Conservation (phyloP, 1,284 basidiomycete species). For the Pseudozyma pruni region DNA sequence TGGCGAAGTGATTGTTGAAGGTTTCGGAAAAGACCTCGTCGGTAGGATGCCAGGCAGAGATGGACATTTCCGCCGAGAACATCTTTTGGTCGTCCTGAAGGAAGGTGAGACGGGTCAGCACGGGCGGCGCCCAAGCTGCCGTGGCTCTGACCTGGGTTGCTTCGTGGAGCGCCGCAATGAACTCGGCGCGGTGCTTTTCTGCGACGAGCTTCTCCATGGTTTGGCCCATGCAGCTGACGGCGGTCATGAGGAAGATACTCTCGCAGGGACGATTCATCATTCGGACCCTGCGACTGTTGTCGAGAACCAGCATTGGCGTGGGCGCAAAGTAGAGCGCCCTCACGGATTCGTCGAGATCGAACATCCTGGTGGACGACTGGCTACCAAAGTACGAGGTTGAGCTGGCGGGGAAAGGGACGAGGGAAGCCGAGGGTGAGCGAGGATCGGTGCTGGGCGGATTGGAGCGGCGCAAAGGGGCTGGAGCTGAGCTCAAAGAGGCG, state of each 20-base stretch:
- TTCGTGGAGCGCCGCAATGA: conserved; percentile 51
- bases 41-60: conserved; percentile 61
- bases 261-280: conserved; percentile 63
- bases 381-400: conserved; percentile 27
- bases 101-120: conserved; percentile 54
- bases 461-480: conserved; percentile 8
- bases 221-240: conserved; percentile 53
- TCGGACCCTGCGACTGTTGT: conserved; percentile 53
- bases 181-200: conserved; percentile 20
- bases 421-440: conserved; percentile 18
- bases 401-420: conserved; percentile 28
- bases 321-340: conserved; percentile 64
- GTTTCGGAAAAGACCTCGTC: conserved; percentile 58
- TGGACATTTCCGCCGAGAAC: conserved; percentile 51
- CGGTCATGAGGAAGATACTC: conserved; percentile 48
- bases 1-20: conserved; percentile 39
- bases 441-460: conserved; percentile 5
- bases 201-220: conserved; percentile 51
- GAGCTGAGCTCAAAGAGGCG: conserved; percentile 8
- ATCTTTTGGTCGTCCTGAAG: conserved; percentile 45
- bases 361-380: conserved; percentile 47
- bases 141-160: conserved; percentile 39
- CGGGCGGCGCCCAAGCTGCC: conserved; percentile 46
- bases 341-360: conserved; percentile 64
- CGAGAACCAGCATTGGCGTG: conserved; percentile 58